phyloP scores from a whole-genome alignment of 116 monocot species.

The Cymodocea nodosa region DNA sequence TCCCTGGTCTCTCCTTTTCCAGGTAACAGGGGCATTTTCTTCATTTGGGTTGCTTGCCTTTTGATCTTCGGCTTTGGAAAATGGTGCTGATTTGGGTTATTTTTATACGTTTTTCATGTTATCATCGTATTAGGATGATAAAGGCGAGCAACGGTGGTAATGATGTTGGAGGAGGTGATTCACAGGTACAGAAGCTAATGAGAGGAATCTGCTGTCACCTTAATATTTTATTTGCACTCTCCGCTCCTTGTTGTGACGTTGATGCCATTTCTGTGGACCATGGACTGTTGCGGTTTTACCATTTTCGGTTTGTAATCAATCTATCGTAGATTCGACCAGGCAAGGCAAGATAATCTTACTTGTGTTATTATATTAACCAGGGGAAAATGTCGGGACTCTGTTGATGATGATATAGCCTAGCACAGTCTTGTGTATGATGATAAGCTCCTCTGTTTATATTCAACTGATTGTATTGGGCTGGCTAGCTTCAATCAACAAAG shows the following conservation, averaged over 20 bases:
- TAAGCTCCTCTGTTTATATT: too few species aligned
- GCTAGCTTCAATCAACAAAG: too few species aligned
- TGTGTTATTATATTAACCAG: too few species aligned
- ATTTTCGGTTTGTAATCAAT: too few species aligned
- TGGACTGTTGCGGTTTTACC: not conserved
- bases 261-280: not conserved
- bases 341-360: too few species aligned
- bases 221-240: not conserved
- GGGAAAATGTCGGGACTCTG: too few species aligned
- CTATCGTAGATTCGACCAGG: too few species aligned
- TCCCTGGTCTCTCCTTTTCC: slow-evolving; percentile 1
- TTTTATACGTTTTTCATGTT: not conserved
- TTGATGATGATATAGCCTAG: too few species aligned
- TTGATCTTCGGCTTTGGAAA: not conserved
- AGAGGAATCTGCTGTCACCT: not conserved
- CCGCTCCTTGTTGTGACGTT: not conserved
- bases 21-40: slow-evolving; percentile 1
- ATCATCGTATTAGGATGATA: slow-evolving; percentile 5
- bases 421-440: too few species aligned
- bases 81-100: not conserved
- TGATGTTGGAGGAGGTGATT: slow-evolving; percentile 13
- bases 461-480: too few species aligned
- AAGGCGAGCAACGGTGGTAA: not conserved
- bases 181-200: slow-evolving; percentile 16
- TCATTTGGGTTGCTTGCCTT: not conserved